Evolutionary conservation across 2,329 filamentous ascomycete species (phyloP).

Genomic region (Ophiostoma sp.): DNA sequence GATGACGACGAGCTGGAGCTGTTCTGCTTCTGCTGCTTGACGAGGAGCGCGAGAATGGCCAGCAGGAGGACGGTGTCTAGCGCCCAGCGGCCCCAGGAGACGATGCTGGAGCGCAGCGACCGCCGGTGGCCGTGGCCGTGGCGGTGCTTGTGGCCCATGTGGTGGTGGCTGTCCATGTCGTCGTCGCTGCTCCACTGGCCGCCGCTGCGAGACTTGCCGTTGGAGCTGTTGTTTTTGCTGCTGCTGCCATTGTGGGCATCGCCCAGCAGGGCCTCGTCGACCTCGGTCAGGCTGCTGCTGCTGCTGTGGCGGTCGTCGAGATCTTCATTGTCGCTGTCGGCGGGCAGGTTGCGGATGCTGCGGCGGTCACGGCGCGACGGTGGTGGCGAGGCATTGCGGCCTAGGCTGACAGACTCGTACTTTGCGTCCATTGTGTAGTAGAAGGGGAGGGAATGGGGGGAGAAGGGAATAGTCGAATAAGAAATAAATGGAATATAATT

Average conservation of each 20-base stretch:
- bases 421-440: conserved; percentile 23
- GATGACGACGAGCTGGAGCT: not conserved
- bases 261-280: conserved; percentile 40
- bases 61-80: conserved; percentile 39
- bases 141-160: conserved; percentile 14
- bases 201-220: conserved; percentile 25
- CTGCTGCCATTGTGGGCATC: conserved; percentile 18
- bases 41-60: conserved; percentile 36
- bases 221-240: not conserved
- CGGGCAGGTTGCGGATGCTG: conserved; percentile 30
- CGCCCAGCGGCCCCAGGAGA: conserved; percentile 36
- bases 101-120: conserved; percentile 34
- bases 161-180: conserved; percentile 18
- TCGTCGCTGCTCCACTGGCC: conserved; percentile 9
- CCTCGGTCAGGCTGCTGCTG: conserved; percentile 34
- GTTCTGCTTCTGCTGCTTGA: conserved; percentile 32
- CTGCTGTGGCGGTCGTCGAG: conserved; percentile 34
- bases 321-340: conserved; percentile 35
- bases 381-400: conserved; percentile 9
- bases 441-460: not conserved
- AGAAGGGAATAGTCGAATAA: conserved; percentile 4
- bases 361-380: conserved; percentile 17
- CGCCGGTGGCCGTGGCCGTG: conserved; percentile 30
- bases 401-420: conserved; percentile 23
- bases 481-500: not conserved